Evolutionary conservation across 2,329 filamentous ascomycete genomes (phyloP).

Genomic region (Xylaria sp.): DNA sequence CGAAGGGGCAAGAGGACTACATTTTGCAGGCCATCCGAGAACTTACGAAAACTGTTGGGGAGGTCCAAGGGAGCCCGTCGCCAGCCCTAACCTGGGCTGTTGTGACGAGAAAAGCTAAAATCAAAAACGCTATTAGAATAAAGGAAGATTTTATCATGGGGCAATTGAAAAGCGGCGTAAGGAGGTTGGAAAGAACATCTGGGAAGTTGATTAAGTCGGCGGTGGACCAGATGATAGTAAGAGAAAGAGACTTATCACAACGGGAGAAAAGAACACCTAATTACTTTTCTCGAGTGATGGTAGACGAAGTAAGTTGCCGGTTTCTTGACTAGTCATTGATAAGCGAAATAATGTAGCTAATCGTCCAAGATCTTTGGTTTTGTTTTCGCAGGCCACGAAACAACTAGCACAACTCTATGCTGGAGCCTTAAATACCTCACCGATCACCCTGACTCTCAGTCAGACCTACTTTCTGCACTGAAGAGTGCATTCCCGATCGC

Average conservation of each 20-base stretch:
- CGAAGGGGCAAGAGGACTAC: background rate
- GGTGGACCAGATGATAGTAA: constrained; percentile 15
- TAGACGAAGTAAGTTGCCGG: constrained; percentile 16
- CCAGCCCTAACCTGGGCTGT: background rate
- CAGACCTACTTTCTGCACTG: too few relatives aligned
- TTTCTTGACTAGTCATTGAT: too few relatives aligned
- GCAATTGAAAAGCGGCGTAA: background rate
- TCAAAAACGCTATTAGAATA: background rate
- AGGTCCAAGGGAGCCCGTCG: constrained; percentile 8
- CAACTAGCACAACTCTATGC: constrained; percentile 8
- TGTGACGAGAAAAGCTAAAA: background rate
- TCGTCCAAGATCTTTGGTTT: constrained; percentile 24
- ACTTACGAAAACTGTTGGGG: background rate
- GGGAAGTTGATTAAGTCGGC: constrained; percentile 1
- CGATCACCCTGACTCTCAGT: too few relatives aligned
- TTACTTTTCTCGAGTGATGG: constrained; percentile 1
- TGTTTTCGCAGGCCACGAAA: constrained; percentile 25
- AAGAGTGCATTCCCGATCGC: too few relatives aligned
- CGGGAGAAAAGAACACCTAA: background rate
- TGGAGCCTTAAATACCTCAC: constrained; percentile 7
- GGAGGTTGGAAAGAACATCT: background rate
- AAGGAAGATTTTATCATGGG: background rate
- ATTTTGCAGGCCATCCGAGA: background rate
- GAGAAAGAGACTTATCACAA: too few relatives aligned
- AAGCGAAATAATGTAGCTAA: too few relatives aligned